Conservation (phyloP, 768 basidiomycete species). For the Collybia sordida region DNA sequence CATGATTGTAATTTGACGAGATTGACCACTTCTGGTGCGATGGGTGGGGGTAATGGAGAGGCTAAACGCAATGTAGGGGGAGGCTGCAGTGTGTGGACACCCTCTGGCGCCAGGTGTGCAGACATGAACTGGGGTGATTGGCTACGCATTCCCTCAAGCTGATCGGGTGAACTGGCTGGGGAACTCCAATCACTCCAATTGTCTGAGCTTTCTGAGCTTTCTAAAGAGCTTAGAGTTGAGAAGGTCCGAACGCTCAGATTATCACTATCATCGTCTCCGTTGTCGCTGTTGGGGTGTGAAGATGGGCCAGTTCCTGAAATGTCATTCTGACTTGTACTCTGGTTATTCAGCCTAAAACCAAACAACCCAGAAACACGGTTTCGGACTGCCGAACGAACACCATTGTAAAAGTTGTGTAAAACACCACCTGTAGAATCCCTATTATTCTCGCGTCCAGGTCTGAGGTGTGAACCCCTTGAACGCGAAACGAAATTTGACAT, state of each 20-base stretch:
- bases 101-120: constrained; percentile 8
- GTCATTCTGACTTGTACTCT: not conserved
- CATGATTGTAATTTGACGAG: constrained; percentile 39
- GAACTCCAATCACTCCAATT: constrained; percentile 36
- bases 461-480: not conserved
- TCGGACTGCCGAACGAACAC: not conserved
- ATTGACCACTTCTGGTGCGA: constrained; percentile 26
- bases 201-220: constrained; percentile 27
- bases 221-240: constrained; percentile 51
- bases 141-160: constrained; percentile 18
- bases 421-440: not conserved
- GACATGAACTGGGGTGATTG: constrained; percentile 30
- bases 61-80: not conserved
- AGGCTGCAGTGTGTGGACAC: not conserved
- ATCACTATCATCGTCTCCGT: constrained; percentile 19
- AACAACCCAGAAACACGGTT: constrained; percentile 4
- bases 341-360: not conserved
- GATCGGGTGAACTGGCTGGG: constrained; percentile 21
- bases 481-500: not conserved
- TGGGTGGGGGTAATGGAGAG: constrained; percentile 7
- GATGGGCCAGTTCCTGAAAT: constrained; percentile 13
- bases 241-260: constrained; percentile 33
- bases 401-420: not conserved
- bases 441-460: no score
- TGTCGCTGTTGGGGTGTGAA: constrained; percentile 3